Conservation (phyloP, 2,329 filamentous ascomycete genomes). For the Rutstroemia sp. region DNA sequence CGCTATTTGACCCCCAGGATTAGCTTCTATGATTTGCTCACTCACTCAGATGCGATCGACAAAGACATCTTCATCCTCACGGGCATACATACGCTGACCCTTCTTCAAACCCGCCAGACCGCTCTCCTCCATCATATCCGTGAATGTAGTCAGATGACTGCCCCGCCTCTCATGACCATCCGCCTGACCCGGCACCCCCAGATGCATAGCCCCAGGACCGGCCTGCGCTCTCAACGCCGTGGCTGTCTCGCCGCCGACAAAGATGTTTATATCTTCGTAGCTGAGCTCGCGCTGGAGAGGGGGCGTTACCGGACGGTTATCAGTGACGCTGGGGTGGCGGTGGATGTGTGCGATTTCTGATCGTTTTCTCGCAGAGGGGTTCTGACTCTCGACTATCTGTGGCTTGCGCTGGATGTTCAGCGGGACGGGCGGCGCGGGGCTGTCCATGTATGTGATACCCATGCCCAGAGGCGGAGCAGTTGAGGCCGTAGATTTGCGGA, state of each 20-base stretch:
- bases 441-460: neutral
- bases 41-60: neutral
- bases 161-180: neutral
- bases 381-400: neutral
- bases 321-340: too few relatives aligned
- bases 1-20: neutral
- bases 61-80: neutral
- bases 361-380: too few relatives aligned
- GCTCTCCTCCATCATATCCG: conserved; percentile 45
- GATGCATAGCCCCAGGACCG: neutral
- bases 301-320: conserved; percentile 27
- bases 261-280: conserved; percentile 45
- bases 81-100: conserved; percentile 24
- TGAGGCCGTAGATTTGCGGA: conserved; percentile 17
- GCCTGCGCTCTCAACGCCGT: conserved; percentile 19
- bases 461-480: neutral
- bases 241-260: conserved; percentile 41
- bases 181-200: neutral
- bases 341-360: too few relatives aligned
- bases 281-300: conserved; percentile 36
- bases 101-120: conserved; percentile 31
- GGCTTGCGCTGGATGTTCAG: conserved; percentile 14
- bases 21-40: neutral
- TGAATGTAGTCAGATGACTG: conserved; percentile 38
- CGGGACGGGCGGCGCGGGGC: conserved; percentile 16